Percentiles rank a stretch among this genome's conserved stretches.
phyloP scores from a whole-genome alignment of 148 eudicot genomes.

The Rhododendron griersonianum region DNA sequence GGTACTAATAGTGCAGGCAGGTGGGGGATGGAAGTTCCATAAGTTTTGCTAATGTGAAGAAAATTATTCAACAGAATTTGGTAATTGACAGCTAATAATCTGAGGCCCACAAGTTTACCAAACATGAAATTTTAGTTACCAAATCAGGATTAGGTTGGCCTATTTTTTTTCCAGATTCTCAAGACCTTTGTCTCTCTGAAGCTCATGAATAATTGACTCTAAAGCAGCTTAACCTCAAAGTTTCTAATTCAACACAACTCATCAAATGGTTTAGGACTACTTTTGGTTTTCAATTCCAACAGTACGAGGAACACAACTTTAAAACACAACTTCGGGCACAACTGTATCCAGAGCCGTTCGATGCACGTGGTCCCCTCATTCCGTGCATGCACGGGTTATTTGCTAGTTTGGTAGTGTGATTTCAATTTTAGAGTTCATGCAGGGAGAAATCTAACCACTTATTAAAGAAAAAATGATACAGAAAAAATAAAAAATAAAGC shows the following conservation, averaged over 20 bases:
- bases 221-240: background rate
- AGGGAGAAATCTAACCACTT: background rate
- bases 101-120: conserved; percentile 5
- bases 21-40: background rate
- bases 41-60: background rate
- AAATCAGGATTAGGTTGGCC: conserved; percentile 5
- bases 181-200: too few species aligned
- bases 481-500: background rate
- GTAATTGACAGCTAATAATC: conserved; percentile 5
- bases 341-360: background rate
- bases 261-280: background rate
- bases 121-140: background rate
- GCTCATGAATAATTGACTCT: background rate
- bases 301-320: background rate
- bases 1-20: background rate
- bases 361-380: background rate
- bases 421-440: too few species aligned
- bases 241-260: background rate
- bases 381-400: too few species aligned
- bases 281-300: background rate
- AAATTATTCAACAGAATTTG: background rate
- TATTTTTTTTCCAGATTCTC: background rate
- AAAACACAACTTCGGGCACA: background rate
- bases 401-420: background rate
- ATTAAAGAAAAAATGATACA: background rate